phyloP scores from a whole-genome alignment of 2,329 filamentous ascomycete genomes.

The Penicillium sp. region DNA sequence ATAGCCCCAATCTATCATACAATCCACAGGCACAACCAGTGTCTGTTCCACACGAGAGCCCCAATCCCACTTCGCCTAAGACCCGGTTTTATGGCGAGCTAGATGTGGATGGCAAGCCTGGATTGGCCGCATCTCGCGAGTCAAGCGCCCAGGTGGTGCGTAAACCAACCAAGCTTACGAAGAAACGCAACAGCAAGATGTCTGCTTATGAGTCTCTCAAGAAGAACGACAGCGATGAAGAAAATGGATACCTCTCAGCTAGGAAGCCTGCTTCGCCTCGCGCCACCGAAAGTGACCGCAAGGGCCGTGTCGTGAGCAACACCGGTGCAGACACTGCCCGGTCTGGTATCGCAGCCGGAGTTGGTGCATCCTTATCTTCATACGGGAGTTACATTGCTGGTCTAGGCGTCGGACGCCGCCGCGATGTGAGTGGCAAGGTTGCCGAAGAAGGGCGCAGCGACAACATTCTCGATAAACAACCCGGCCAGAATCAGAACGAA shows the following conservation, averaged over 20 bases:
- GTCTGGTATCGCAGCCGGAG: conserved; percentile 21
- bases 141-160: conserved; percentile 21
- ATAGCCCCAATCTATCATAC: conserved; percentile 36
- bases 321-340: conserved; percentile 39
- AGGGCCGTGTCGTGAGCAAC: conserved; percentile 46
- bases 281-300: conserved; percentile 36
- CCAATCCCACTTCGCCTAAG: conserved; percentile 34
- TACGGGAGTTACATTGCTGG: conserved; percentile 46
- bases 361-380: conserved; percentile 33
- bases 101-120: conserved; percentile 25
- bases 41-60: conserved; percentile 19
- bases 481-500: conserved; percentile 10
- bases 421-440: conserved; percentile 49
- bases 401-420: conserved; percentile 45
- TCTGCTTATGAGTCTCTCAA: conserved; percentile 37
- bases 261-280: conserved; percentile 8
- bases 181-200: conserved; percentile 34
- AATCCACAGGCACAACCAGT: conserved; percentile 23
- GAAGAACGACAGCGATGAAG: conserved; percentile 27
- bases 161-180: conserved; percentile 33
- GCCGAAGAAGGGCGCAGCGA: conserved; percentile 46
- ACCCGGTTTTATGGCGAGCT: conserved; percentile 43
- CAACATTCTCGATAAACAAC: conserved; percentile 15
- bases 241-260: conserved; percentile 14
- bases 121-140: conserved; percentile 22